Evolutionary conservation across 805 yeast genomes (phyloP).

Genomic region (Candida easanensis): DNA sequence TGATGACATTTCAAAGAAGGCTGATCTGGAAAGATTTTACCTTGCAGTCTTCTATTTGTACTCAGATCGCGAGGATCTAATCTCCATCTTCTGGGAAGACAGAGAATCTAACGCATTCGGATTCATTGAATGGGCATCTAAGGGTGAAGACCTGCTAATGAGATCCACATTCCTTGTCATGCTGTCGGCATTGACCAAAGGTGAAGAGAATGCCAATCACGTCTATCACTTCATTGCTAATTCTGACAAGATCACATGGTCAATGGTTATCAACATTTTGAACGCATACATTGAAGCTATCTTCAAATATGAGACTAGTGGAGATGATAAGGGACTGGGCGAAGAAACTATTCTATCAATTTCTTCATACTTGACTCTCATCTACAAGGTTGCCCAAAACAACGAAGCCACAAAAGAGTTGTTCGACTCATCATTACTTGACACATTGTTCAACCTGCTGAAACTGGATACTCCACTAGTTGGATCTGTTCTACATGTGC

Average conservation of each 20-base stretch:
- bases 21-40: slow-evolving; percentile 87
- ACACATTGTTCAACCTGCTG: slow-evolving; percentile 43
- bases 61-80: slow-evolving; percentile 54
- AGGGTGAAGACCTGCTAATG: slow-evolving; percentile 75
- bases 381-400: slow-evolving; percentile 49
- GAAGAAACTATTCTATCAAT: slow-evolving; percentile 78
- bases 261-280: slow-evolving; percentile 50
- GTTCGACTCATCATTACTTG: slow-evolving; percentile 30
- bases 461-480: slow-evolving; percentile 44
- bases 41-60: slow-evolving; percentile 70
- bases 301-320: slow-evolving; percentile 31
- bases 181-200: slow-evolving; percentile 69
- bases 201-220: slow-evolving; percentile 51
- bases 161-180: slow-evolving; percentile 79
- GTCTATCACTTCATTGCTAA: slow-evolving; percentile 45
- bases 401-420: slow-evolving; percentile 32
- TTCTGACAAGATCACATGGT: slow-evolving; percentile 50
- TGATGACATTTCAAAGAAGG: slow-evolving; percentile 65
- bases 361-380: slow-evolving; percentile 68
- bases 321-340: slow-evolving; percentile 56
- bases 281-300: slow-evolving; percentile 50
- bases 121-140: slow-evolving; percentile 85
- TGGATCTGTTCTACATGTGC: slow-evolving; percentile 55
- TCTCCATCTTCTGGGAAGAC: slow-evolving; percentile 67
- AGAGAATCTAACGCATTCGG: slow-evolving; percentile 67